Evolutionary conservation across 2,329 filamentous ascomycete genomes (phyloP).

Genomic region (Stachybotrys elegans): DNA sequence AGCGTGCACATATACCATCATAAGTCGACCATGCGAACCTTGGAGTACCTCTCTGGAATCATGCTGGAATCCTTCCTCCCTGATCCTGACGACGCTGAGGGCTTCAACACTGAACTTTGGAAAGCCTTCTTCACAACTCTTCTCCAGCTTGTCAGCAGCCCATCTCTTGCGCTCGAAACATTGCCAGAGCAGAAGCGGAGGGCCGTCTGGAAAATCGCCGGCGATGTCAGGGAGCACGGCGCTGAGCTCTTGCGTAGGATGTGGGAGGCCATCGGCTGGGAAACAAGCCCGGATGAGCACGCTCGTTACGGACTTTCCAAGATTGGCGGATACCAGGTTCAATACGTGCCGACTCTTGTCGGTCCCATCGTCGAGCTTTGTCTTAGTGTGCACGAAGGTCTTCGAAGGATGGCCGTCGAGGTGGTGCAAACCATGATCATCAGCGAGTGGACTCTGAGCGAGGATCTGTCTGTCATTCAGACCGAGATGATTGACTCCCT

Average conservation of each 20-base stretch:
- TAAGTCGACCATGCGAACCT: slow-evolving; percentile 77
- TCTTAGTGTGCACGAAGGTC: slow-evolving; percentile 87
- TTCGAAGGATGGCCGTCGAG: slow-evolving; percentile 85
- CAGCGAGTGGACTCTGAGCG: slow-evolving; percentile 94
- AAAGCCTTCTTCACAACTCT: slow-evolving; percentile 87
- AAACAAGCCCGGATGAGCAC: slow-evolving; percentile 75
- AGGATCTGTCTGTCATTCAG: slow-evolving; percentile 86
- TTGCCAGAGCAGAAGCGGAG: slow-evolving; percentile 95
- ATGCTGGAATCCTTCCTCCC: slow-evolving; percentile 82
- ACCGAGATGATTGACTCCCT: slow-evolving; percentile 95
- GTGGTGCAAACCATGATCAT: slow-evolving; percentile 97
- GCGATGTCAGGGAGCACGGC: slow-evolving; percentile 88
- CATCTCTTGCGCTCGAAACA: slow-evolving; percentile 84
- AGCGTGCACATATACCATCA: slow-evolving; percentile 92
- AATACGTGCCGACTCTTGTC: slow-evolving; percentile 91
- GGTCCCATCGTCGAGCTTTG: slow-evolving; percentile 90
- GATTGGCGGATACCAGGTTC: slow-evolving; percentile 95
- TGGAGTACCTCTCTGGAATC: slow-evolving; percentile 77
- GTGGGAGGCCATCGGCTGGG: slow-evolving; percentile 97
- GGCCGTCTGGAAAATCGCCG: slow-evolving; percentile 98
- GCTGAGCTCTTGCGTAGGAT: slow-evolving; percentile 78
- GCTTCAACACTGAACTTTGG: slow-evolving; percentile 92
- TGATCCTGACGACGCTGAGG: slow-evolving; percentile 83
- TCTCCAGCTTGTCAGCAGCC: slow-evolving; percentile 82
- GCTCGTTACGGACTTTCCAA: slow-evolving; percentile 71